A percentile compares a stretch with the other conserved stretches of the same genome.
phyloP scores from a whole-genome alignment of 306 rosid genomes.

The Hylodesmum podocarpum region DNA sequence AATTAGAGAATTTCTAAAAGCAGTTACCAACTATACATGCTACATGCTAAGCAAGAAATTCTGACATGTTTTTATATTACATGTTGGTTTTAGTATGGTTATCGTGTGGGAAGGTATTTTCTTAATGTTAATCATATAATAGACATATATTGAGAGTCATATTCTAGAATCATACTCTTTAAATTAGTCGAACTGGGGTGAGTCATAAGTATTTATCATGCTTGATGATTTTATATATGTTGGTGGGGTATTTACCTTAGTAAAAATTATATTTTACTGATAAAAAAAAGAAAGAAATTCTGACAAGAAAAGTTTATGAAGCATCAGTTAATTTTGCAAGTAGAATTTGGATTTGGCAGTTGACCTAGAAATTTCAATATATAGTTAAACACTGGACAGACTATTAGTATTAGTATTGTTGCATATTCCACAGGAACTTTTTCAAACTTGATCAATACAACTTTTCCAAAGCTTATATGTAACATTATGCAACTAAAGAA shows the following conservation, averaged over 20 bases:
- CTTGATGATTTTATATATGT: too few relatives aligned
- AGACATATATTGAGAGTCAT: too few relatives aligned
- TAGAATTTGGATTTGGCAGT: background rate
- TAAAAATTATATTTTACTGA: too few relatives aligned
- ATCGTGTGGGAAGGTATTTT: too few relatives aligned
- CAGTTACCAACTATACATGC: background rate
- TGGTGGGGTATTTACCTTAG: too few relatives aligned
- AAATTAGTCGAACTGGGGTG: too few relatives aligned
- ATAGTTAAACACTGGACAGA: background rate
- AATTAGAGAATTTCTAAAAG: background rate
- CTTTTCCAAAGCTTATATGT: background rate
- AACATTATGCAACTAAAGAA: slow-evolving; percentile 55
- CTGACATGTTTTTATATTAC: too few relatives aligned
- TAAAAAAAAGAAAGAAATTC: background rate
- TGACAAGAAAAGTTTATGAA: background rate
- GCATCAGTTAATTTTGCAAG: background rate
- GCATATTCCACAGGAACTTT: slow-evolving; percentile 14
- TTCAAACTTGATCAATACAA: slow-evolving; percentile 1
- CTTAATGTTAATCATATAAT: too few relatives aligned
- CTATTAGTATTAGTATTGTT: background rate
- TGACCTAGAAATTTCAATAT: background rate
- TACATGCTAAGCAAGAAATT: background rate
- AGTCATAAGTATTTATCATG: too few relatives aligned
- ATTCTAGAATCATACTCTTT: too few relatives aligned
- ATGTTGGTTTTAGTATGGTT: too few relatives aligned